Evolutionary conservation across 495 filamentous ascomycete genomes (phyloP).

Genomic region (Xylaria curta): DNA sequence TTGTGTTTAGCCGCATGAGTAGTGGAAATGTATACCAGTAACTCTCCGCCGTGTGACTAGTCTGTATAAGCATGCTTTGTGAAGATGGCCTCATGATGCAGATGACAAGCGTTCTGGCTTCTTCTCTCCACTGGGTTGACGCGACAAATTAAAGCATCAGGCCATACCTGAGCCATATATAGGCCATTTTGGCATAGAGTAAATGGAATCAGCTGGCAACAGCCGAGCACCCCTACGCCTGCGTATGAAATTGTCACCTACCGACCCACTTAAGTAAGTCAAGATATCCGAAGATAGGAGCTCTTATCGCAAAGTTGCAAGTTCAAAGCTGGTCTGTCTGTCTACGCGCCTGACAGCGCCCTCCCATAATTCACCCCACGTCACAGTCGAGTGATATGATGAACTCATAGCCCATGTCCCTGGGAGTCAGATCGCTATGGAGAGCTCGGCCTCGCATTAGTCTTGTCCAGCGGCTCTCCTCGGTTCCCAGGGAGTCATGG

Average conservation of each 20-base stretch:
- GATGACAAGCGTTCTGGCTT: background rate
- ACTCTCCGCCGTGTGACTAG: background rate
- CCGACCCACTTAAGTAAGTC: background rate
- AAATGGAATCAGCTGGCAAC: background rate
- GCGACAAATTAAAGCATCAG: background rate
- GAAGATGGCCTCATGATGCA: background rate
- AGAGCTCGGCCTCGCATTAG: conserved; percentile 38
- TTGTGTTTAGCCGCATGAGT: conserved; percentile 11
- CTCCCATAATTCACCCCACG: background rate
- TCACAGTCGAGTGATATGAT: conserved; percentile 30
- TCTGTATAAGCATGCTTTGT: background rate
- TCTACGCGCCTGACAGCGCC: background rate
- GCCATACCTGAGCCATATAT: background rate
- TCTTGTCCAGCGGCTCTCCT: conserved; percentile 38
- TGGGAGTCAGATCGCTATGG: conserved; percentile 47
- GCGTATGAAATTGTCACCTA: background rate
- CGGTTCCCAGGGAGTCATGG: conserved; percentile 43
- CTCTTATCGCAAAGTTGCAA: conserved; percentile 15
- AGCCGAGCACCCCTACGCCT: background rate
- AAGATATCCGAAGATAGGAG: background rate
- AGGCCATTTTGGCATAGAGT: background rate
- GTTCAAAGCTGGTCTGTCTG: background rate
- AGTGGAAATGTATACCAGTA: conserved; percentile 10
- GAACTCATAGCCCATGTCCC: conserved; percentile 51
- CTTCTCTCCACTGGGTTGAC: background rate